Evolutionary conservation across 179 eudicot species (phyloP).

Genomic region (Camellia oleifera): DNA sequence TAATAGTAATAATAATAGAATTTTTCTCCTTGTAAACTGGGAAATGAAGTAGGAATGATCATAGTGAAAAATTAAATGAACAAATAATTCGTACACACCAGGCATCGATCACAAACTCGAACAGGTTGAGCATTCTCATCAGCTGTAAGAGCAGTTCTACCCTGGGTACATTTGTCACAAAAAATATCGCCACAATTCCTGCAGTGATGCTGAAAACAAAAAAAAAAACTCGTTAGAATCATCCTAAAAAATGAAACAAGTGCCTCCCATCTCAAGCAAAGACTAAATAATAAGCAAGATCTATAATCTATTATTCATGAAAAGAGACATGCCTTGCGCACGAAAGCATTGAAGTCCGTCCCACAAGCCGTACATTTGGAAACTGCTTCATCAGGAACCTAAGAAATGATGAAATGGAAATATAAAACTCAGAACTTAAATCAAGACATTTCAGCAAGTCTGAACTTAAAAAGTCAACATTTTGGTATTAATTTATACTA

Average conservation of each 20-base stretch:
- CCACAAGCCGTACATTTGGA: conserved; percentile 69
- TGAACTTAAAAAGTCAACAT: not conserved
- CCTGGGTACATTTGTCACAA: conserved; percentile 94
- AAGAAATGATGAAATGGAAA: not conserved
- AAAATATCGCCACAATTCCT: conserved; percentile 94
- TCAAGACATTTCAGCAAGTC: not conserved
- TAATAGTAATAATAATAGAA: not conserved
- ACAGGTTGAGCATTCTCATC: conserved; percentile 82
- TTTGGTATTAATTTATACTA: no score
- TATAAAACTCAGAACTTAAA: not conserved
- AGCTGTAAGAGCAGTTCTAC: conserved; percentile 76
- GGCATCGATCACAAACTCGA: conserved; percentile 92
- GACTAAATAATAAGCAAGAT: not conserved
- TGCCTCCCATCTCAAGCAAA: not conserved
- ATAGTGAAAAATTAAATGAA: not conserved
- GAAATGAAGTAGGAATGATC: not conserved
- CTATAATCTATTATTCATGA: not conserved
- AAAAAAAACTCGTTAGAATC: conserved; percentile 2
- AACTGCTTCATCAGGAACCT: conserved; percentile 82
- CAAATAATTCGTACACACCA: conserved; percentile 40
- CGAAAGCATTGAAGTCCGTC: conserved; percentile 69
- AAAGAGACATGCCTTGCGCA: conserved; percentile 47
- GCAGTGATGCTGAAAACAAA: conserved; percentile 78
- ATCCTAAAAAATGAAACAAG: not conserved
- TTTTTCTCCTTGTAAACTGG: not conserved